Evolutionary conservation across 306 rosid genomes (phyloP).

Genomic region (Argentina anserina): DNA sequence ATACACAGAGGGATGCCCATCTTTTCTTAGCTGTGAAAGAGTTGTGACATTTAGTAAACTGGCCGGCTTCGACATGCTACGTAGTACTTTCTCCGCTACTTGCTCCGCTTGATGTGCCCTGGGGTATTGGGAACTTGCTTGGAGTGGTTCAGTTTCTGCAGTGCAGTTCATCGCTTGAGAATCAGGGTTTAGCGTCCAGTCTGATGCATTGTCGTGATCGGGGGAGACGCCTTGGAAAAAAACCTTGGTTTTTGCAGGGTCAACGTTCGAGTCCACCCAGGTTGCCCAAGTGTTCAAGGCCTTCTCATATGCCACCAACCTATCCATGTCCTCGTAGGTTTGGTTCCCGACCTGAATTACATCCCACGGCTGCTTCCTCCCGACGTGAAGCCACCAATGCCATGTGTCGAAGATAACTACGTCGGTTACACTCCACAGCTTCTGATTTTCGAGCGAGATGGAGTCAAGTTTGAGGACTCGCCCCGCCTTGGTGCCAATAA

Average conservation of each 20-base stretch:
- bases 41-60: conserved; percentile 42
- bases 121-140: conserved; percentile 16
- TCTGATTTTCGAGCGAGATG: conserved; percentile 20
- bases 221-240: conserved; percentile 84
- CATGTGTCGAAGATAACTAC: conserved; percentile 36
- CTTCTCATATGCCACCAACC: conserved; percentile 59
- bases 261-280: conserved; percentile 56
- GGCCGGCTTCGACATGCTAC: conserved; percentile 33
- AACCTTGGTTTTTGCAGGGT: conserved; percentile 42
- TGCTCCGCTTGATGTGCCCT: conserved; percentile 44
- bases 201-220: conserved; percentile 45
- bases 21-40: conserved; percentile 56
- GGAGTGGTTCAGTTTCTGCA: conserved; percentile 30
- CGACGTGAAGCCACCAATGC: conserved; percentile 43
- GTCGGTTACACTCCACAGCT: conserved; percentile 21
- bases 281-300: conserved; percentile 67
- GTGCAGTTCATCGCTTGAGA: conserved; percentile 29
- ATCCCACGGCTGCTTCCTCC: conserved; percentile 63
- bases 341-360: conserved; percentile 35
- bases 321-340: conserved; percentile 48
- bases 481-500: conserved; percentile 7
- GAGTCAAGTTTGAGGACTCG: conserved; percentile 34
- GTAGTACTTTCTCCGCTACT: conserved; percentile 39
- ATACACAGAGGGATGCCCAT: conserved; percentile 64
- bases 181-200: conserved; percentile 38